Percentiles rank a stretch among this genome's conserved stretches.
Conservation (phyloP, 495 filamentous ascomycete species). For the Pyronema domesticum region DNA sequence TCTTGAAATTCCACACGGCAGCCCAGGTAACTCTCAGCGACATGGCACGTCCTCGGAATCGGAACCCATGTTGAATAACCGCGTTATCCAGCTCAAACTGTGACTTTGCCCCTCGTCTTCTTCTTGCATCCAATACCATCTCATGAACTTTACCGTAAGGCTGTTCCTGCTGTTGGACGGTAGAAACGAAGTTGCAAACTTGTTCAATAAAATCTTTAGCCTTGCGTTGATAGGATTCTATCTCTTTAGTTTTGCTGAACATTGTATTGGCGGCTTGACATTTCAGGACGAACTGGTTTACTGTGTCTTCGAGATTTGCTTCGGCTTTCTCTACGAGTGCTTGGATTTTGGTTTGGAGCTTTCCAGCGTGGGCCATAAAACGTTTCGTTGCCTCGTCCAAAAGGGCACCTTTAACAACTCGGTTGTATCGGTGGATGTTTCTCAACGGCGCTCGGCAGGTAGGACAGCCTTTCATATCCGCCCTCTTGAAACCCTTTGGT, state of each 20-base stretch:
- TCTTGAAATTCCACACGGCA: constrained; percentile 34
- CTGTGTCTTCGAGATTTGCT: constrained; percentile 16
- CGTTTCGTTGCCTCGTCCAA: constrained; percentile 53
- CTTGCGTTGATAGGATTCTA: neutral
- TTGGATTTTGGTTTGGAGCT: constrained; percentile 5
- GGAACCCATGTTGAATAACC: constrained; percentile 25
- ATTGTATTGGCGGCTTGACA: neutral
- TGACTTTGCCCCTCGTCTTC: constrained; percentile 23
- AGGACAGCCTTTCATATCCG: constrained; percentile 45
- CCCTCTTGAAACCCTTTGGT: constrained; percentile 29
- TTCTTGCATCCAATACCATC: constrained; percentile 34
- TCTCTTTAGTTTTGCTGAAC: neutral
- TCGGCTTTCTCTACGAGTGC: constrained; percentile 26
- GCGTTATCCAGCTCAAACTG: constrained; percentile 30
- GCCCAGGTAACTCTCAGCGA: constrained; percentile 37
- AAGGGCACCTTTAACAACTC: constrained; percentile 43
- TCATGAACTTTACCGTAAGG: constrained; percentile 40
- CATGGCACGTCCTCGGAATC: constrained; percentile 33
- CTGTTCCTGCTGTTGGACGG: constrained; percentile 31
- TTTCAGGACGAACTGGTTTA: constrained; percentile 28
- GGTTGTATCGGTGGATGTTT: constrained; percentile 45
- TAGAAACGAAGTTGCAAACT: neutral
- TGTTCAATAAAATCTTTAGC: neutral
- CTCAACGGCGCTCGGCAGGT: constrained; percentile 45
- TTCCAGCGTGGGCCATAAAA: constrained; percentile 35